Evolutionary conservation across 2,329 filamentous ascomycete genomes (phyloP), one percentile per base, ranked within the genome.

Genomic region (Claviceps maximensis): DNA sequence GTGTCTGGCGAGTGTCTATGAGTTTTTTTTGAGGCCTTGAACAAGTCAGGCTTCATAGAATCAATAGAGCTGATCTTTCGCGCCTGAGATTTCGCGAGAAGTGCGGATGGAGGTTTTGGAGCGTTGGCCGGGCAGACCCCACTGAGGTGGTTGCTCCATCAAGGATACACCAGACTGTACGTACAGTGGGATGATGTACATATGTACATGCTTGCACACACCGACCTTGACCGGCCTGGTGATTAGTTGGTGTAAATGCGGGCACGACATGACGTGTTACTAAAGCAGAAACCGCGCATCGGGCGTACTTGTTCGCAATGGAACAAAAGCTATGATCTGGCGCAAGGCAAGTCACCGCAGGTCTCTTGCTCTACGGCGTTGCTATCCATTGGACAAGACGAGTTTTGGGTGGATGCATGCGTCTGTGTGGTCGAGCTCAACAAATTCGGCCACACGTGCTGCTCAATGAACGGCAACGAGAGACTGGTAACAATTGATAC

Each of bases 401-500:
- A 25, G 21, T 27, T 31, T 17, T 25, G 6, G 42, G 51, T 48
- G 44, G 33, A 52, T 52, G 29, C 45, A 13, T 23, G 21, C 17
- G 17, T 38, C 7, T 29, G n/a, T 33, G 2, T 36, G n/a, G 29
- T 40, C 21, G 3, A 21, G 10, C 53, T 52, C 56, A 54, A 56
- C 54, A 51, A 48, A 44, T 54, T 51, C 36, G 53, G 49, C 33
- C 10, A 27, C 45, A 54, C 33, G 17, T 49, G 49, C 49, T 38
- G 36, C 15, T n/a, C 13, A 12, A 4, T 36, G 12, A 13, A 36
- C 31, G 13, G 31, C 3, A 12, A 8, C 29, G 29, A 31, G 29
- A 31, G 29, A 31, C 29, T 31, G 29, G 29, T 8, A 31, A 9
- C 29, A 31, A 5, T 31, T 31, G 29, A 6, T 31, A 8, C 10